Evolutionary conservation across 1,139 yeast genomes (phyloP), one percentile per base, ranked within the genome.

Genomic region (Scheffersomyces illinoinensis): DNA sequence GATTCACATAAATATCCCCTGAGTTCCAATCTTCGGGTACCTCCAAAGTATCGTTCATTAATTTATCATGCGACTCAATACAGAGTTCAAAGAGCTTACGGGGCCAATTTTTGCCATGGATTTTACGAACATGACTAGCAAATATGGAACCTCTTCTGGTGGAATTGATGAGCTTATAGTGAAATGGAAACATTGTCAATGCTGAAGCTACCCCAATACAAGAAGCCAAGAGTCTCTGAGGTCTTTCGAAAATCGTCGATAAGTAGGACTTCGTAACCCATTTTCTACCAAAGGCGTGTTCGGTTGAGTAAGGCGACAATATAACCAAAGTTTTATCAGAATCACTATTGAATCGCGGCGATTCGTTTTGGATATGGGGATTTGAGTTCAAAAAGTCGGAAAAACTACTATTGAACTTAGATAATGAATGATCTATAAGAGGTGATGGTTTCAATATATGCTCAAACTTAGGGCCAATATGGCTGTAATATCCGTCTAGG

Each of bases 1-100:
- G 86, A 5, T 88, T 85, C 60, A 91, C 72, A 68, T 91, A 91
- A 51, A 91, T 90, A 69, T 91, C 97, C 8, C 96, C 96, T 3
- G 90, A 83, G 62, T 91, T 90, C 96, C 97, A 91, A 58, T 84
- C 86, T 20, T 83, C 86, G 0, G 97, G 96, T 1, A 91, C 93
- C 71, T 91, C 97, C 14, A 90, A 66, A 65, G 86, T 76, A 39
- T 85, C 84, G 3, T 77, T 73, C n/a, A 73, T 74, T 56, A 90
- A 76, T 68, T 87, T 88, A 0, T 73, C 82, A 55, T 82, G 84
- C 39, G 91, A 85, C 49, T 83, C 85, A 46, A 78, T 71, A 69
- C 96, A 90, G 47, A 90, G 72, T 58, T 85, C 83, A 62, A 84
- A 77, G 48, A 91, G 74, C 61, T 83, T 79, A 51, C 80, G 75